phyloP scores from a whole-genome alignment of 225 moss, liverwort and hornwort genomes.

The Anthoceros angustus region DNA sequence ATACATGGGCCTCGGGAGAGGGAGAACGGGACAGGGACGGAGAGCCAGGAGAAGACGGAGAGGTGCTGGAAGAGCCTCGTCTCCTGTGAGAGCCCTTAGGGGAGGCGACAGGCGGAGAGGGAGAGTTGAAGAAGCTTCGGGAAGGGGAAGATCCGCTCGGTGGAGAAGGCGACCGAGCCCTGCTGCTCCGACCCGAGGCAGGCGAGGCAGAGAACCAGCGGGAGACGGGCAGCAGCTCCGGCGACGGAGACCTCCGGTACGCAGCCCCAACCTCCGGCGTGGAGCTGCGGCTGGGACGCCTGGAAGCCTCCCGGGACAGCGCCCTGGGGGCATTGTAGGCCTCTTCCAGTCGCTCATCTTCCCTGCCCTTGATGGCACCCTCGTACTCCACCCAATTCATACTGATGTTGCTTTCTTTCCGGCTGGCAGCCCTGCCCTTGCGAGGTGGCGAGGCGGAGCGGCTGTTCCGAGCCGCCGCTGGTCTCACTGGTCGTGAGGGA shows the following conservation, averaged over 20 bases:
- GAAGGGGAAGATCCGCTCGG: not conserved
- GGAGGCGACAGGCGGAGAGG: not conserved
- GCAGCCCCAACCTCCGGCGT: not conserved
- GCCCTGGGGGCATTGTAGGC: constrained; percentile 1
- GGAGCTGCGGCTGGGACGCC: constrained; percentile 2
- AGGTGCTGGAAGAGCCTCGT: not conserved
- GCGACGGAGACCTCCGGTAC: not conserved
- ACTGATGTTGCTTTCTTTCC: not conserved
- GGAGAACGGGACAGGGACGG: not conserved
- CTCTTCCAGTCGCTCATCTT: not conserved
- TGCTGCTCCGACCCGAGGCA: not conserved
- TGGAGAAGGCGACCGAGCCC: not conserved
- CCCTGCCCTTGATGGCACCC: not conserved
- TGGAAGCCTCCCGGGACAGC: not conserved
- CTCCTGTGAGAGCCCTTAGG: not conserved
- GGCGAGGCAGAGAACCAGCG: constrained; percentile 3
- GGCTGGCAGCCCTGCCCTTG: not conserved
- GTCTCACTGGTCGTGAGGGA: not conserved
- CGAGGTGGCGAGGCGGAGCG: not conserved
- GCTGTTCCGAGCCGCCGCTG: not conserved
- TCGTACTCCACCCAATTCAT: not conserved
- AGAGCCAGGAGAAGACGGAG: not conserved
- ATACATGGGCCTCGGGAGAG: not conserved
- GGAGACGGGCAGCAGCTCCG: not conserved
- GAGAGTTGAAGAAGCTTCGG: not conserved